Base-by-base conservation (phyloP, 2,329 filamentous ascomycete species). In the Chaetothyriales sp. region DNA sequence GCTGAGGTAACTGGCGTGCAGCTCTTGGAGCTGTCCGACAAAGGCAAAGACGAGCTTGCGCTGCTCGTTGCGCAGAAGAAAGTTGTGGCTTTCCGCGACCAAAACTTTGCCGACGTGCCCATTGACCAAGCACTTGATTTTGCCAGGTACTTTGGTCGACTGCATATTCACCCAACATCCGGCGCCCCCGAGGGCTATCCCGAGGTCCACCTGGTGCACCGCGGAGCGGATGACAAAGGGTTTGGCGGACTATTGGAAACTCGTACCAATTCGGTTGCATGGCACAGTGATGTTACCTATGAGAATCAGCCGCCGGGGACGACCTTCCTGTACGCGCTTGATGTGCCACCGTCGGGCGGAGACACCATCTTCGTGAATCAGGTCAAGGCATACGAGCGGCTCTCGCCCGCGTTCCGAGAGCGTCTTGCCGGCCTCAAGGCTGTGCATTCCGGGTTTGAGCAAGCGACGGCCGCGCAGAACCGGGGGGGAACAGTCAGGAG, bases 221-320 rank as follows among this genome's bases (percentile, higher is more conserved):
- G 85, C 42, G 79, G 79, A 18, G 81, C 78, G 47, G 70, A 78
- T 53, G 81, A 85, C 59, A 78, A 74, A 5, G 75, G 72, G 2
- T 75, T 73, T 18, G 68, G 76, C 18, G 71, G 76, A 47, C 84
- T 83, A 66, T 81, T 87, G 57, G 69, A 75, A 50, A 77, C 78
- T 46, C 77, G 84, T 19, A 89, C 84, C 2, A 90, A 82, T 67
- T 85, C 82, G 1, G 80, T 93, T 1, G 86, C 86, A 6, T 95
- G 87, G 87, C 88, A 95, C 69, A 54, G 50, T 28, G 88, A 95
- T 59, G 82, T 94, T 1, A 85, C 84, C 0, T 95, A 93, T 63
- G 89, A 95, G 70, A 71, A 78, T 58, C 88, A 95, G 68, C 87
- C 89, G 1, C 87, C 89, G 0, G 86, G 87, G 26, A 95, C 87